Conservation (phyloP, 495 filamentous ascomycete species). For the Lineolata rhizophorae region DNA sequence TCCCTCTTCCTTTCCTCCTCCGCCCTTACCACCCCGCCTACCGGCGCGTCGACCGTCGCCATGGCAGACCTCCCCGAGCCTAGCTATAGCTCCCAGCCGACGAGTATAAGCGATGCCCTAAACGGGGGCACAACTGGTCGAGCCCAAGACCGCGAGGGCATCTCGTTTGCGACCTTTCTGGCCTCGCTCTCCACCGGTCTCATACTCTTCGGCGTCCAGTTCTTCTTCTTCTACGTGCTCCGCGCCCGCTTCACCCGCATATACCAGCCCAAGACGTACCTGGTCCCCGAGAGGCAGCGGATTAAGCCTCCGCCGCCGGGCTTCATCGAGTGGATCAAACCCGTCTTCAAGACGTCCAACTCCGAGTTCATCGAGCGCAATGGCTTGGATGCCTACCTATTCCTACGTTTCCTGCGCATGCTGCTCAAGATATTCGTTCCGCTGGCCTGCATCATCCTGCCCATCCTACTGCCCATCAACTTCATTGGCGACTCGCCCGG, state of each 20-base stretch:
- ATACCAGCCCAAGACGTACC: constrained; percentile 43
- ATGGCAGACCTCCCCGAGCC: not conserved
- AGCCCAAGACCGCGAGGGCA: constrained; percentile 21
- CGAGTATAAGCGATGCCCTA: not conserved
- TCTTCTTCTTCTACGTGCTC: constrained; percentile 53
- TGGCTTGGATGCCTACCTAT: constrained; percentile 94
- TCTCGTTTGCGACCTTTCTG: constrained; percentile 36
- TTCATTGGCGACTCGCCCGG: constrained; percentile 39
- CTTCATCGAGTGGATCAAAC: constrained; percentile 42
- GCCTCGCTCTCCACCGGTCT: constrained; percentile 53
- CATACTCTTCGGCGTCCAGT: constrained; percentile 56
- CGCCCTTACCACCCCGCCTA: too few relatives aligned
- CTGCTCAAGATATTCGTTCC: constrained; percentile 82
- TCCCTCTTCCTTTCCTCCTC: too few relatives aligned
- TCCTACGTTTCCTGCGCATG: constrained; percentile 84
- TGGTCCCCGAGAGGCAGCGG: constrained; percentile 73
- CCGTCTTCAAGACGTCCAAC: constrained; percentile 56
- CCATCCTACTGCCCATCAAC: constrained; percentile 74
- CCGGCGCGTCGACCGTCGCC: too few relatives aligned
- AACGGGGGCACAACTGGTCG: constrained; percentile 1
- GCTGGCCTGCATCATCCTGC: constrained; percentile 55
- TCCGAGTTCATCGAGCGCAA: constrained; percentile 88
- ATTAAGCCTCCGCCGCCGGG: constrained; percentile 48
- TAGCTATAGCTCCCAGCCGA: not conserved
- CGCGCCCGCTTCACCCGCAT: constrained; percentile 63